These are phyloP conservation scores for Tricholoma matsutake DNA, from an alignment of 768 basidiomycete species.

Conservation along the genomic window DNA sequence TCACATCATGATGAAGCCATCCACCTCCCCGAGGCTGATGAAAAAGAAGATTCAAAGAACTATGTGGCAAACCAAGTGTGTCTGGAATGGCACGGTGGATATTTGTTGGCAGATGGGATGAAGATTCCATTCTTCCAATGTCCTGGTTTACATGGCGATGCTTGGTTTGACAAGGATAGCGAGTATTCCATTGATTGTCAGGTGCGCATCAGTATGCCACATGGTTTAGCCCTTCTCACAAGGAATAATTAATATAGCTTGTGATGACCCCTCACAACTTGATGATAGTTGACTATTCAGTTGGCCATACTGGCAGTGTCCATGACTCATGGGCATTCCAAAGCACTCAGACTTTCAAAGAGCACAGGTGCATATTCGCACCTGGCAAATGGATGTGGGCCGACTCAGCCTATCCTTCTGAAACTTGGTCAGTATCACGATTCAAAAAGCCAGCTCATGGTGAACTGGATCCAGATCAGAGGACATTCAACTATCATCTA, in stretches of 20 bases:
- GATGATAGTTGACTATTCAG: not conserved
- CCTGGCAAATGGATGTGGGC: not conserved
- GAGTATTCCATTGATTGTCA: constrained; percentile 7
- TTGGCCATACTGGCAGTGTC: constrained; percentile 2
- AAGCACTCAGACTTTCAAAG: not conserved
- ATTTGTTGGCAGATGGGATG: constrained; percentile 22
- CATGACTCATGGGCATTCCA: not conserved
- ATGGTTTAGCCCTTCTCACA: not conserved
- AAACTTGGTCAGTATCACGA: not conserved
- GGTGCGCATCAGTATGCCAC: not conserved
- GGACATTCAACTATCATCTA: not conserved
- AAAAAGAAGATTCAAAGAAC: too few species aligned
- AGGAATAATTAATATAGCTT: not conserved
- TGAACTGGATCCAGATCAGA: not conserved
- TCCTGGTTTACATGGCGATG: constrained; percentile 22
- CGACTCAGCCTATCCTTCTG: not conserved
- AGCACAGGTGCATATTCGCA: not conserved
- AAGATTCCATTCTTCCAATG: constrained; percentile 19
- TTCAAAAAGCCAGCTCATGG: constrained; percentile 1
- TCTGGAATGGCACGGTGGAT: constrained; percentile 3
- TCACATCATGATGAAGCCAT: constrained; percentile 3
- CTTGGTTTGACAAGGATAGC: constrained; percentile 17
- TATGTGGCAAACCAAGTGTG: not conserved
- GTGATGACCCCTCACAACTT: not conserved
- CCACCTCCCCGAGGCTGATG: not conserved